Base-by-base conservation (phyloP, 1,284 basidiomycete genomes). In the Pterula multifida region DNA sequence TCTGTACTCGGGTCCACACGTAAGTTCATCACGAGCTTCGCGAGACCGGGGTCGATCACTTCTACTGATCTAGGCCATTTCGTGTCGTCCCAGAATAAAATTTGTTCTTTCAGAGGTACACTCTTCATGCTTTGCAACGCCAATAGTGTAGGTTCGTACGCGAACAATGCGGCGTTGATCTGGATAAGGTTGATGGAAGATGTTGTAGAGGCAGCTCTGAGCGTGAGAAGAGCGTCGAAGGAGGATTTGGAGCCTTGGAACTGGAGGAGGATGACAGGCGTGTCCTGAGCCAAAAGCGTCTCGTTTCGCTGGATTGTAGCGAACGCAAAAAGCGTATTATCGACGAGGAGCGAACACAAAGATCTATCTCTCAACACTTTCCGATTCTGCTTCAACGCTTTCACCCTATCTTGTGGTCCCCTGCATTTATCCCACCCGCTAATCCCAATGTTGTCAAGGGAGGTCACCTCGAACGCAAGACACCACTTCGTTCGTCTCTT, bases 151-250 rank as follows among this genome's bases (percentile, higher is more conserved):
- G 79, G 79, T 55, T 80, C 75, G 53, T 73, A 83, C 0, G 80
- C 63, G 56, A 81, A 83, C 2, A 81, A 61, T 0, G 78, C 77
- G 0, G 75, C 75, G 53, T 81, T 70, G 21, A 81, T 73, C 53
- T 75, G 74, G n/a, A 82, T 55, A 15, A 83, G 65, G 23, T 67
- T 66, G 45, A 79, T 58, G 3, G 63, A 48, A 42, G 9, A 6
- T 6, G 9, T 17, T 6, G 4, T n/a, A n/a, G 11, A 11, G 3
- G 63, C 63, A 1, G 53, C 51, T 44, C 69, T 70, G 44, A 82
- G 58, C 28, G 56, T 61, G 11, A 66, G 52, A 2, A 79, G 63
- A 3, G 69, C 58, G 36, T 65, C 66, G 28, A 55, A 55, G 1
- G 67, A 66, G 42, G 63, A 69, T 17, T 60, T 56, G 46, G 67